These are phyloP conservation scores for Takashimella tepidaria DNA, from an alignment of 1,284 basidiomycete species.

Conservation along the genomic window DNA sequence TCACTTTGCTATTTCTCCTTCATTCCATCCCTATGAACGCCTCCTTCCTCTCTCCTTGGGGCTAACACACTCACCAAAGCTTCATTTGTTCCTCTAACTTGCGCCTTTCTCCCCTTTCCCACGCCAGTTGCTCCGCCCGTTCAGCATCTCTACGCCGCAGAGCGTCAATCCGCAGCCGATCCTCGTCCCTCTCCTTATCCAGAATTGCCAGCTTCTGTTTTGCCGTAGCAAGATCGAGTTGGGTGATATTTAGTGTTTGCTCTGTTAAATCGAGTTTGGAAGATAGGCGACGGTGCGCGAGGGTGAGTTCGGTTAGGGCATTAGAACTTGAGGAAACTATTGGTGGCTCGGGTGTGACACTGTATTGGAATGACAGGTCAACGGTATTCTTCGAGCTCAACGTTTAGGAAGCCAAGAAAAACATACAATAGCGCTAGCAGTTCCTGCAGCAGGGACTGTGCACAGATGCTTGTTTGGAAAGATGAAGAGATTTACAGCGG, in stretches of 20 bases:
- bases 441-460: too few relatives aligned
- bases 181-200: slow-evolving; percentile 55
- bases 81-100: slow-evolving; percentile 44
- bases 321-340: slow-evolving; percentile 27
- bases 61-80: slow-evolving; percentile 31
- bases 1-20: too few relatives aligned
- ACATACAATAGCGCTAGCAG: too few relatives aligned
- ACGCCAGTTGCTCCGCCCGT: slow-evolving; percentile 54
- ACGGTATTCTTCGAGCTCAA: too few relatives aligned
- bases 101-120: slow-evolving; percentile 38
- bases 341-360: slow-evolving; percentile 30
- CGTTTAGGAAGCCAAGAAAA: too few relatives aligned
- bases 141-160: slow-evolving; percentile 54
- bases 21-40: background rate
- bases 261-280: slow-evolving; percentile 46
- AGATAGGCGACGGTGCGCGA: slow-evolving; percentile 46
- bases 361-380: too few relatives aligned
- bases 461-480: too few relatives aligned
- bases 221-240: slow-evolving; percentile 49
- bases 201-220: slow-evolving; percentile 56
- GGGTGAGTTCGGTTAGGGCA: slow-evolving; percentile 43
- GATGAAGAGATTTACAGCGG: too few relatives aligned
- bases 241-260: slow-evolving; percentile 17
- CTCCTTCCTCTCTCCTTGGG: background rate
- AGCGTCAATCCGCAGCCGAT: slow-evolving; percentile 31